Evolutionary conservation across 2,329 filamentous ascomycete genomes (phyloP), one percentile per base, ranked within the genome.

Genomic region (Monilinia laxa): DNA sequence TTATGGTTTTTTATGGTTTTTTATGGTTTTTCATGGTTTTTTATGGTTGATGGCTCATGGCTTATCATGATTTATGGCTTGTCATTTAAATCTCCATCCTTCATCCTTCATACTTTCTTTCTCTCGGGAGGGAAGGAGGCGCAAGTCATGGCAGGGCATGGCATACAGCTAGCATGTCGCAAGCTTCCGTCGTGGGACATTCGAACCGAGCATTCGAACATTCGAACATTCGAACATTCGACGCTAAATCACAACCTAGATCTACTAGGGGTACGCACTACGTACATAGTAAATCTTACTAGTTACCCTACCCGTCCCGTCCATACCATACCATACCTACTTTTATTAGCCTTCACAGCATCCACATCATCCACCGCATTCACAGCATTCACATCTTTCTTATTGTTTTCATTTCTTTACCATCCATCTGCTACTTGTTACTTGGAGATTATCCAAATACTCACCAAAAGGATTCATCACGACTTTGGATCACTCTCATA

Each of bases 281-380:
- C 52, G 62, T 56, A 49, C 20, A 56, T 45, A 18, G n/a, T 47
- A 55, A 47, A 55, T 47, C 62, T 20, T 56, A 18, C 51, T 55
- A 38, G 25, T 35, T 56, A 18, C 23, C 5, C 28, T 31, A 38
- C 31, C n/a, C 38, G 11, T 35, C 31, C 31, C 31, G 31, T 6
- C 31, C 31, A 9, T 5, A 35, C 31, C 31, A 35, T 35, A 35
- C 31, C 31, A 35, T 35, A 35, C 7, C 31, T 35, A 35, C 31
- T 35, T 35, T 35, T 35, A 35, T 35, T 35, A 35, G 31, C 7
- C 31, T 35, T 35, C 31, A 35, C 31, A 35, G 31, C 31, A 7
- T 35, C 7, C 31, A 35, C 31, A 28, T 28, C 28, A 7, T 35
- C 7, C 31, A 35, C 5, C 5, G 3, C 31, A 7, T 35, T 6